phyloP scores from a whole-genome alignment of 1,284 basidiomycete genomes.

The Cutaneotrichosporon cyanovorans region DNA sequence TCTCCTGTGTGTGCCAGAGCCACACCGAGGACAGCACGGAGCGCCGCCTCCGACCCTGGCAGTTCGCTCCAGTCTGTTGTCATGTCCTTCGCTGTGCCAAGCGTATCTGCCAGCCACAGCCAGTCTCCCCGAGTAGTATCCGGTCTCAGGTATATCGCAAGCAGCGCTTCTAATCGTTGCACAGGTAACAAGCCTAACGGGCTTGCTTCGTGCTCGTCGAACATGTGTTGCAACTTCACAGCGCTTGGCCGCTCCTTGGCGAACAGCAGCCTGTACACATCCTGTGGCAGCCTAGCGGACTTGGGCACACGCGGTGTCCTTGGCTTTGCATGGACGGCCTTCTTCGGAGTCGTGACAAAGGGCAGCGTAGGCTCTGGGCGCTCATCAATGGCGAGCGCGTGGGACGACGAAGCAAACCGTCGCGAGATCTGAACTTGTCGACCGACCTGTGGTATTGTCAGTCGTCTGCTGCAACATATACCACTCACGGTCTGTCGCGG shows the following conservation, averaged over 20 bases:
- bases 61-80: conserved; percentile 4
- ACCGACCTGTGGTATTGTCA: not conserved
- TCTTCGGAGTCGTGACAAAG: conserved; percentile 4
- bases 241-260: not conserved
- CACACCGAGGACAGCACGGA: conserved; percentile 3
- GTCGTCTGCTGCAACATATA: not conserved
- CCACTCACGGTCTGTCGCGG: too few relatives aligned
- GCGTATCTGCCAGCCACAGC: conserved; percentile 7
- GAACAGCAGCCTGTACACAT: not conserved
- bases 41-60: not conserved
- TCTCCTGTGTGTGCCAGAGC: conserved; percentile 3
- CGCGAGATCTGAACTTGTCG: not conserved
- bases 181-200: conserved; percentile 2
- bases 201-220: not conserved
- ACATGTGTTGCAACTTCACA: not conserved
- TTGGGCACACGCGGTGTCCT: not conserved
- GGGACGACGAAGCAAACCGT: conserved; percentile 9
- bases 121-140: conserved; percentile 4
- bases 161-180: conserved; percentile 1
- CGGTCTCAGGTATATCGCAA: not conserved
- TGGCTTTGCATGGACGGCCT: not conserved
- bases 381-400: not conserved
- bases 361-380: not conserved
- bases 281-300: conserved; percentile 1
- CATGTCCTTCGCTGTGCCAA: not conserved